These are phyloP conservation scores for Cryomyces minteri DNA, from an alignment of 495 filamentous ascomycete species.

Conservation along the genomic window DNA sequence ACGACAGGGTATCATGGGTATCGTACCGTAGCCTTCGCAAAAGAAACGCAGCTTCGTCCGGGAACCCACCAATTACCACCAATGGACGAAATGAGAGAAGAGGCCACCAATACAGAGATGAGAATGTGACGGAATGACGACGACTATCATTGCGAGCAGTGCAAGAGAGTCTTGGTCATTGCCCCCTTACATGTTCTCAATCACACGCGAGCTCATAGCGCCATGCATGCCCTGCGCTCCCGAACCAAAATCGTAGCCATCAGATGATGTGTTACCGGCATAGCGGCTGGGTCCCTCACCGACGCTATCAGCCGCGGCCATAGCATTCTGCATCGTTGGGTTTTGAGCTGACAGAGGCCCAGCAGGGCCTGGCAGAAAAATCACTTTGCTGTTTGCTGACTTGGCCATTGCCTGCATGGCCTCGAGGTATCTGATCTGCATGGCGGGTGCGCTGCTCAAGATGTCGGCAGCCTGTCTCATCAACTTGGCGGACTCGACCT, in stretches of 20 bases:
- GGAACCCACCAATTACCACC: no score
- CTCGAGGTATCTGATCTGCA: constrained; percentile 98
- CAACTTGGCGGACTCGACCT: constrained; percentile 91
- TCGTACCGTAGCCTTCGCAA: no score
- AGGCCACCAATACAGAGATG: no score
- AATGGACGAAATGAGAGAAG: no score
- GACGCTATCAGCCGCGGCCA: constrained; percentile 30
- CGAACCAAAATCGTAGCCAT: neutral
- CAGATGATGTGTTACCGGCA: constrained; percentile 3
- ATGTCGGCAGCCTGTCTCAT: constrained; percentile 99
- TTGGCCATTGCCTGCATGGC: constrained; percentile 99
- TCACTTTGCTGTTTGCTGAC: constrained; percentile 69
- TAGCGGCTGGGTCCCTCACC: constrained; percentile 43
- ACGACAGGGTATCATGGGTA: no score
- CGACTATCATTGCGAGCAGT: no score
- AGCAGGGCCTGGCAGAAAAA: constrained; percentile 60
- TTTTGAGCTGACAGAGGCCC: constrained; percentile 19
- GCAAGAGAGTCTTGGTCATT: no score
- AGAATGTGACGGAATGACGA: no score
- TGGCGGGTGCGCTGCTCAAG: constrained; percentile 76
- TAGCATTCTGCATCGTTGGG: constrained; percentile 29
- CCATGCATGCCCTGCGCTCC: constrained; percentile 31
- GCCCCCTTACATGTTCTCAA: constrained; percentile 42
- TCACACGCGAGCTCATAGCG: constrained; percentile 66
- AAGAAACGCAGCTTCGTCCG: no score